phyloP scores from a whole-genome alignment of 2,329 filamentous ascomycete species.

The Akanthomyces lecanii region DNA sequence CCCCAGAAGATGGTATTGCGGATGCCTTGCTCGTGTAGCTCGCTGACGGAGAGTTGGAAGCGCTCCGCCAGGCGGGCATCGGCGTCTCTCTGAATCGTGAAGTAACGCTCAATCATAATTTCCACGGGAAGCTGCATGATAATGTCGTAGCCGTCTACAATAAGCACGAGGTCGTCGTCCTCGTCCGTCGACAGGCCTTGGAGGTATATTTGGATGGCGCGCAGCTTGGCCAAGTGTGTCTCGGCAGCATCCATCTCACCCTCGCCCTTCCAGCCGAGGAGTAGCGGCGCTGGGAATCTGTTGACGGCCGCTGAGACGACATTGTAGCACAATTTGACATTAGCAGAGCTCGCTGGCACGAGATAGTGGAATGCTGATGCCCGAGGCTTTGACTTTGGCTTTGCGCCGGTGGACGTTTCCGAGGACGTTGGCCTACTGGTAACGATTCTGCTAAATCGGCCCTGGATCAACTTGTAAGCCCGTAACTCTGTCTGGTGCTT shows the following conservation, averaged over 20 bases:
- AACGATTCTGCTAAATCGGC: slow-evolving; percentile 8
- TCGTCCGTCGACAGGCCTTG: slow-evolving; percentile 25
- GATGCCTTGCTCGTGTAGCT: slow-evolving; percentile 28
- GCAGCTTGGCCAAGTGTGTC: slow-evolving; percentile 39
- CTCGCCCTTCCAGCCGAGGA: slow-evolving; percentile 37
- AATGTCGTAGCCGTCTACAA: slow-evolving; percentile 60
- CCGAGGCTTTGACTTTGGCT: background rate
- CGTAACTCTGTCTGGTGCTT: background rate
- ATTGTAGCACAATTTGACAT: slow-evolving; percentile 36
- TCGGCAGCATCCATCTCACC: slow-evolving; percentile 32
- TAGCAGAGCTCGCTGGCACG: slow-evolving; percentile 35
- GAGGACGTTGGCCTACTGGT: background rate
- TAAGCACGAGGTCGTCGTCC: slow-evolving; percentile 57
- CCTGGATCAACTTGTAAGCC: slow-evolving; percentile 2
- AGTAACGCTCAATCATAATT: slow-evolving; percentile 59
- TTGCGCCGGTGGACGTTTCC: background rate
- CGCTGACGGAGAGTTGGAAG: slow-evolving; percentile 39
- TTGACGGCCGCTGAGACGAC: slow-evolving; percentile 35
- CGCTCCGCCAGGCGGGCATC: slow-evolving; percentile 47
- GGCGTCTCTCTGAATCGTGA: slow-evolving; percentile 47
- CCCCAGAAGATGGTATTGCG: slow-evolving; percentile 41
- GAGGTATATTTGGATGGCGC: slow-evolving; percentile 34
- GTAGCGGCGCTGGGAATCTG: slow-evolving; percentile 34
- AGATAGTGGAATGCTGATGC: slow-evolving; percentile 35
- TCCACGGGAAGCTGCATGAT: slow-evolving; percentile 63